Percentiles rank a stretch among this genome's conserved stretches.
Evolutionary conservation across 148 eudicot genomes (phyloP).

Genomic region (Vaccinium myrtillus): DNA sequence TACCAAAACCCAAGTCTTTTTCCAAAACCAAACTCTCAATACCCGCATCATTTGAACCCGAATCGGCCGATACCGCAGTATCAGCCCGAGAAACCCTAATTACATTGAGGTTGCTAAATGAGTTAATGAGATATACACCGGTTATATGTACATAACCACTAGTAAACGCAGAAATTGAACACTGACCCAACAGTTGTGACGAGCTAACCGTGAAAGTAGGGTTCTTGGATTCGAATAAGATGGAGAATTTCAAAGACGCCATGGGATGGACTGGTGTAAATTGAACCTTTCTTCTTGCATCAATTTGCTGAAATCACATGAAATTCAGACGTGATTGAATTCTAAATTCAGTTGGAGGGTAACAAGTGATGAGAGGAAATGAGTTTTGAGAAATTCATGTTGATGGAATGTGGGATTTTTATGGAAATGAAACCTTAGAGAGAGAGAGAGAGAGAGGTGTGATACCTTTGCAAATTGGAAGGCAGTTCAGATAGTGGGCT

Average conservation of each 20-base stretch:
- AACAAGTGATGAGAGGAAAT: background rate
- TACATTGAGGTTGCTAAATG: conserved; percentile 29
- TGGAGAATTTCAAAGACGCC: conserved; percentile 43
- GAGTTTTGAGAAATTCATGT: background rate
- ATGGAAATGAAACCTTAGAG: background rate
- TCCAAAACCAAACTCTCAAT: conserved; percentile 21
- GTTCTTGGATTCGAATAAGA: conserved; percentile 39
- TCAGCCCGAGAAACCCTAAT: conserved; percentile 44
- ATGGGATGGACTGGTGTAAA: conserved; percentile 18
- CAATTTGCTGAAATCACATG: background rate
- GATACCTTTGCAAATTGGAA: conserved; percentile 3
- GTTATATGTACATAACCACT: conserved; percentile 26
- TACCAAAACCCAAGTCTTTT: conserved; percentile 17
- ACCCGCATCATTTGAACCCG: conserved; percentile 25
- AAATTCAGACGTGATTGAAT: background rate
- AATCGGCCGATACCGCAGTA: conserved; percentile 33
- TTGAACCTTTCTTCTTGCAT: background rate
- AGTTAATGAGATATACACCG: conserved; percentile 33
- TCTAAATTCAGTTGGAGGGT: background rate
- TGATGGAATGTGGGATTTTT: background rate
- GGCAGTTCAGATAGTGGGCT: background rate
- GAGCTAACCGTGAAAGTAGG: conserved; percentile 29
- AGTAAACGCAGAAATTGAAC: conserved; percentile 28
- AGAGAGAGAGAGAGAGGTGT: background rate
- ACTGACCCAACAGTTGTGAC: conserved; percentile 25